Conservation (phyloP, 192 early-diverging fungal species). For the Coemansia sp. region DNA sequence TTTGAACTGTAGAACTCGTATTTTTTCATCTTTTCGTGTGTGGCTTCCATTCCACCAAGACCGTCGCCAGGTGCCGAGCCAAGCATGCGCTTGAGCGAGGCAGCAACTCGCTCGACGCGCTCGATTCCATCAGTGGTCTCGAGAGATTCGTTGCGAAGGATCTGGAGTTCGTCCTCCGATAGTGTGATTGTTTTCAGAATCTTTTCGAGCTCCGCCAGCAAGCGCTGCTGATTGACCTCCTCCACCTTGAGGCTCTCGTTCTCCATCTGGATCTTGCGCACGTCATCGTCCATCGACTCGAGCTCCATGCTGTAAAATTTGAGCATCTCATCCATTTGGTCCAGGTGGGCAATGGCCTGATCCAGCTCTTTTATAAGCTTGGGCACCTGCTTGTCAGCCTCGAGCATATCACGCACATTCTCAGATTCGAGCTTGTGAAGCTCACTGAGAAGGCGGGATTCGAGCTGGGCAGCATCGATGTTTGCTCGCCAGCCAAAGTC, state of each 20-base stretch:
- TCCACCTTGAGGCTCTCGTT: constrained; percentile 89
- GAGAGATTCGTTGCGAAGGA: constrained; percentile 62
- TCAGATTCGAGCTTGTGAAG: constrained; percentile 73
- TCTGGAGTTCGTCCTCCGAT: constrained; percentile 58
- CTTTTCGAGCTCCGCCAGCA: constrained; percentile 82
- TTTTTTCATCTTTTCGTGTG: constrained; percentile 62
- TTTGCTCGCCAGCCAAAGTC: constrained; percentile 90
- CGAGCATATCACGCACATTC: constrained; percentile 94
- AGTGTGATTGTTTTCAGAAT: constrained; percentile 66
- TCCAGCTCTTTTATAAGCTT: constrained; percentile 81
- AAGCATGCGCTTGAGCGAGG: constrained; percentile 63
- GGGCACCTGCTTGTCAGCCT: constrained; percentile 83
- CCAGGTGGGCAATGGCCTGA: constrained; percentile 72
- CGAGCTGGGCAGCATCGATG: constrained; percentile 83
- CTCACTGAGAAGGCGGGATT: constrained; percentile 78
- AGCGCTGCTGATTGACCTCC: constrained; percentile 80
- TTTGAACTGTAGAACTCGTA: constrained; percentile 63
- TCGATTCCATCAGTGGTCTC: constrained; percentile 59
- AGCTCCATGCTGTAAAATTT: constrained; percentile 79
- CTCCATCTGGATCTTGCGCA: constrained; percentile 89
- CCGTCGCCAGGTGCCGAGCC: constrained; percentile 57
- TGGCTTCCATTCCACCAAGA: constrained; percentile 45
- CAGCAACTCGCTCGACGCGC: constrained; percentile 62
- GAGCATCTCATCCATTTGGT: constrained; percentile 85
- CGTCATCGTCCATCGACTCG: constrained; percentile 92